Evolutionary conservation across 169 alveolate genomes (phyloP).

Genomic region (Cardiosporidium cionae): DNA sequence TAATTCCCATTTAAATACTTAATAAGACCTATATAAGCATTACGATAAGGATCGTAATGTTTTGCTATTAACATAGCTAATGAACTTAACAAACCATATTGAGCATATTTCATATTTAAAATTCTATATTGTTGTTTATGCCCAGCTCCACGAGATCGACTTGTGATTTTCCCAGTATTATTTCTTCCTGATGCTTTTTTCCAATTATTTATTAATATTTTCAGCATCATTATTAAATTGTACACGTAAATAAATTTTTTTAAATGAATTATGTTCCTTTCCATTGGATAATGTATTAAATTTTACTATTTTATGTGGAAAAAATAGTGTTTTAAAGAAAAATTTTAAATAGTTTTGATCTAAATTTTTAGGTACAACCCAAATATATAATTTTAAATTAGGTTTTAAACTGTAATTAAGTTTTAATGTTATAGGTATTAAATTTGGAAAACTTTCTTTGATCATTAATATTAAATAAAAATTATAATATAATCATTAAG

Average conservation of each 20-base stretch:
- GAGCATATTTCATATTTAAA: background rate
- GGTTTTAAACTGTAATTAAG: constrained; percentile 8
- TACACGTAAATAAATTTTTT: too few relatives aligned
- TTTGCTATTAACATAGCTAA: background rate
- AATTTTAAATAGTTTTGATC: constrained; percentile 8
- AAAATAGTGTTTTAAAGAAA: constrained; percentile 6
- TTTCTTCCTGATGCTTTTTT: constrained; percentile 19
- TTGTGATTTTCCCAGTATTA: constrained; percentile 25
- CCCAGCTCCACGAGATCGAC: background rate
- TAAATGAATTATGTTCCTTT: too few relatives aligned
- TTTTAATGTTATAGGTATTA: background rate
- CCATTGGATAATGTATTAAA: constrained; percentile 12
- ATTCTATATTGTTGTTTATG: background rate
- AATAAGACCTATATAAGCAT: background rate
- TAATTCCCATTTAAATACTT: background rate
- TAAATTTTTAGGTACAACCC: background rate
- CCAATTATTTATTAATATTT: constrained; percentile 17
- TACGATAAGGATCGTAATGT: background rate
- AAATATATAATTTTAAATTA: constrained; percentile 11
- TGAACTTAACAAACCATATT: background rate
- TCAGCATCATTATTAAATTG: constrained; percentile 2
- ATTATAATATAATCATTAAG: background rate
- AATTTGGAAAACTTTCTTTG: background rate
- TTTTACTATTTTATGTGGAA: constrained; percentile 8
- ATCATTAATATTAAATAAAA: background rate